Base-by-base conservation (phyloP, 2,329 filamentous ascomycete species). In the Arthrobotrys sinensis region DNA sequence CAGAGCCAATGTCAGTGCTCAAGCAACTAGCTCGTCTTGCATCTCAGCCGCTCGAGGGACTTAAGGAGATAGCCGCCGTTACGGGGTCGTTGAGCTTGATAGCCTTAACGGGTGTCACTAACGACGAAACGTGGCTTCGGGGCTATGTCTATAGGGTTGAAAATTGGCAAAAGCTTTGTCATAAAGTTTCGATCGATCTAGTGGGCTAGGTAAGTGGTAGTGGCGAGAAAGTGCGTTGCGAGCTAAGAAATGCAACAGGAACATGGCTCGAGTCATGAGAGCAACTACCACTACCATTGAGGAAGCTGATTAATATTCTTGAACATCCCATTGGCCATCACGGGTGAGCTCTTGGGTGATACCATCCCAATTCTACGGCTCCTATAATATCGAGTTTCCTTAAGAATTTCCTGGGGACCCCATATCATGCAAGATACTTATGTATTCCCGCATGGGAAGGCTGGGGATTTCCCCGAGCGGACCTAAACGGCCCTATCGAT, bases 361-460 rank as follows among this genome's bases (percentile, higher is more conserved):
- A 24, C 16, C 52, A 5, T 43, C 24, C 53, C 14, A 16, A 60
- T 12, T 52, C 12, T n/a, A 6, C 14, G 12, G 40, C 7, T 45
- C 14, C 11, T 45, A 16, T 28, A 28, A 28, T 28, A 28, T 4
- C 36, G 40, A 45, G n/a, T 28, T 45, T 34, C 32, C 12, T 43
- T 36, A 11, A 60, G 36, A 16, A 60, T 60, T 60, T 43, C 55
- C 53, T 16, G 36, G 52, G 52, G 55, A n/a, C 36, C 36, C 55
- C 19, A 43, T 60, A 60, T 60, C 55, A 60, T 60, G 34, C 55
- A 60, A 28, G 16, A 40, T 60, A 60, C 55, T 60, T 32, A 21
- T 16, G 12, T 45, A n/a, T 16, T 45, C 12, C 16, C 19, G 45
- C 5, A 48, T 24, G 19, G 45, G 45, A 48, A 24, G 16, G 45